Percentiles rank a stretch among this genome's conserved stretches.
Conservation (phyloP, 208 protist species). For the Acanthamoeba culbertsoni region DNA sequence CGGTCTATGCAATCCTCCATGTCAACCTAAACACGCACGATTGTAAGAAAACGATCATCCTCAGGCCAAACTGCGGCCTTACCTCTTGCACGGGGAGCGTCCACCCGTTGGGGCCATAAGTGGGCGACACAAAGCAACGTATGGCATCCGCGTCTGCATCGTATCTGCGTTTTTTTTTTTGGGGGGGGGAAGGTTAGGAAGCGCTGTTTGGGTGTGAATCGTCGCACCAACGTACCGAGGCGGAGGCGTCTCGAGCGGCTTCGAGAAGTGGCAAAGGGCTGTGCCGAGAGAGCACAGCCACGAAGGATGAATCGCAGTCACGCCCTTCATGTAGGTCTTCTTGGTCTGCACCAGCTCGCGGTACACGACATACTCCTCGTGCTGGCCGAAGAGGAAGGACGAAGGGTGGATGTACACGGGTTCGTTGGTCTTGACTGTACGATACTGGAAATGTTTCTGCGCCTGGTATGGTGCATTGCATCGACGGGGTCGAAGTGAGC, state of each 20-base stretch:
- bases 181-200: not conserved
- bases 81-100: slow-evolving; percentile 42
- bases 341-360: slow-evolving; percentile 49
- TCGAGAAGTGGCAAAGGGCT: slow-evolving; percentile 20
- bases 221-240: not conserved
- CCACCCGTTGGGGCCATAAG: slow-evolving; percentile 40
- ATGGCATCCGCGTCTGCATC: not conserved
- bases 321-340: slow-evolving; percentile 61
- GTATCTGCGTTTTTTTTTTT: not conserved
- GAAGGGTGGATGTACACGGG: slow-evolving; percentile 20
- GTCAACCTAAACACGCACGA: not conserved
- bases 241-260: slow-evolving; percentile 50
- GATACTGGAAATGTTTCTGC: slow-evolving; percentile 35
- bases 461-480: not conserved
- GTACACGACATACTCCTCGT: slow-evolving; percentile 46
- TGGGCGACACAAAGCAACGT: slow-evolving; percentile 30
- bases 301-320: slow-evolving; percentile 42
- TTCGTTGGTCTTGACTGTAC: slow-evolving; percentile 29
- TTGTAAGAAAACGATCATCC: too few species aligned
- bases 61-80: not conserved
- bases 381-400: slow-evolving; percentile 41
- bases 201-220: too few species aligned
- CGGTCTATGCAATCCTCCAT: slow-evolving; percentile 18
- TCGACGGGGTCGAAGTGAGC: not conserved
- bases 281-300: slow-evolving; percentile 35